Evolutionary conservation across 257 asterid species (phyloP), one percentile per base, ranked within the genome.

Genomic region (Nicotiana sylvestris): DNA sequence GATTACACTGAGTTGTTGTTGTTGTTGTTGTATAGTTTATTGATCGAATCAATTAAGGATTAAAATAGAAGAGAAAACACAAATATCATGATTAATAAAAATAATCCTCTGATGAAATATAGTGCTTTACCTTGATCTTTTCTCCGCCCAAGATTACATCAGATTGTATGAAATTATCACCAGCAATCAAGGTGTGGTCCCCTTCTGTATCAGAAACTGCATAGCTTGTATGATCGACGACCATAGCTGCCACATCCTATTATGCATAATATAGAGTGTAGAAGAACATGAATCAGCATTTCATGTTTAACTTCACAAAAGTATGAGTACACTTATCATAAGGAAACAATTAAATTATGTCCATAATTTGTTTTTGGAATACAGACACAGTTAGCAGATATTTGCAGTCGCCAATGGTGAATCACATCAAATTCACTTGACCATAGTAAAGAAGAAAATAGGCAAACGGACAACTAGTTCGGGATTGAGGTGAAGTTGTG

Each of bases 181-280:
- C 89, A 33, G 97, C 97, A 86, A 94, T 86, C 79, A 92, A 84
- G 61, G 93, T 90, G 83, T 90, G 98, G 78, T 94, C 98, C 58
- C 98, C 98, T 82, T 89, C 92, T 21, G 90, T 86, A 85, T 86
- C 88, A 35, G 92, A 90, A 85, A 91, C 90, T 37, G 97, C 94
- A 86, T 86, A 92, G 86, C 92, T 87, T 69, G 87, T 87, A 83
- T 94, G 98, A 85, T 94, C 98, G 55, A 92, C 84, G 49, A 94
- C 95, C 89, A 92, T 62, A 11, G 94, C 90, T 72, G 92, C 86
- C 46, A 93, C 88, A 80, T 91, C 98, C 98, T 94, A 86, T 83
- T 3, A 64, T 46, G 4, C 65, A 29, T 17, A 64, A 67, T 51
- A 76, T 16, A 72, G n/a, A 5, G 83, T 49, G 74, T 16, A 62